Evolutionary conservation across 768 basidiomycete genomes (phyloP).

Genomic region (Pleurotus sapidus): DNA sequence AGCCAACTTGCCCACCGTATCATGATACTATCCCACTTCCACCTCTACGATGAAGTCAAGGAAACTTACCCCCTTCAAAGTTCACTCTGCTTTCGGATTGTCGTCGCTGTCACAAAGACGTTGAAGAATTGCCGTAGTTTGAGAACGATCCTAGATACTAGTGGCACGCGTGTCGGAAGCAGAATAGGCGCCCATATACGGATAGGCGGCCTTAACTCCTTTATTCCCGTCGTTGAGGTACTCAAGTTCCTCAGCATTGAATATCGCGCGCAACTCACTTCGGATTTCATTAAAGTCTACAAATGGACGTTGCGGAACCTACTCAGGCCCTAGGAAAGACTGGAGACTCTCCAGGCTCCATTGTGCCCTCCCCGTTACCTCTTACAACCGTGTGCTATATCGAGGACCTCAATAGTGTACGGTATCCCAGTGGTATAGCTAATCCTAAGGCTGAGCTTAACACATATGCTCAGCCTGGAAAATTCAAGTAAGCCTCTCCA

Average conservation of each 20-base stretch:
- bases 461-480: not conserved
- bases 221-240: conserved; percentile 52
- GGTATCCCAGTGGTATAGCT: not conserved
- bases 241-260: conserved; percentile 31
- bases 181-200: too few species aligned
- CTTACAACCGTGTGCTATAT: conserved; percentile 84
- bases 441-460: not conserved
- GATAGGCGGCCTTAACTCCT: conserved; percentile 15
- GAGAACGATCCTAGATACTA: too few species aligned
- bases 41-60: too few species aligned
- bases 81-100: too few species aligned
- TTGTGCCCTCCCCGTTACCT: conserved; percentile 52
- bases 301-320: conserved; percentile 62
- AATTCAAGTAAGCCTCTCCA: not conserved
- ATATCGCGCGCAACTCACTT: too few species aligned
- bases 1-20: too few species aligned
- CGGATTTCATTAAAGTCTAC: too few species aligned
- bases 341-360: conserved; percentile 36
- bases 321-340: conserved; percentile 47
- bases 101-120: too few species aligned
- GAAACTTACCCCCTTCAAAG: too few species aligned
- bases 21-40: too few species aligned
- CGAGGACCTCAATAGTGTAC: conserved; percentile 26
- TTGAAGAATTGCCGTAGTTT: too few species aligned
- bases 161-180: too few species aligned